A percentile compares a stretch with the other conserved stretches of the same genome.
phyloP scores from a whole-genome alignment of 2,329 filamentous ascomycete species.

The Rutstroemia sp. region DNA sequence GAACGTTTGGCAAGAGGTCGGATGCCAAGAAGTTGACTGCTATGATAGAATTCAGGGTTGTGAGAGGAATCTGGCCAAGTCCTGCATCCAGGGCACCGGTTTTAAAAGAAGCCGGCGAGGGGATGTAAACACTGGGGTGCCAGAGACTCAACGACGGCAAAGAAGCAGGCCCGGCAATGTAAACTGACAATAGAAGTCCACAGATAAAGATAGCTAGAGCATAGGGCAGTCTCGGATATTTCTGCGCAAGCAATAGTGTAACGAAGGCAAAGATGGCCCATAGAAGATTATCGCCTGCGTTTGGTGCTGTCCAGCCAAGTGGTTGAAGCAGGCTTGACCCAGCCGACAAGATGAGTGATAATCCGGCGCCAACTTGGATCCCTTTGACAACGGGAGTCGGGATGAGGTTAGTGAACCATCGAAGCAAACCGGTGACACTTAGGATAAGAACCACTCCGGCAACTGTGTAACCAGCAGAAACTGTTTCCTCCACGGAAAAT shows the following conservation, averaged over 20 bases:
- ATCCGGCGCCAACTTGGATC: conserved; percentile 86
- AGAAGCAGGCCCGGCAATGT: conserved; percentile 31
- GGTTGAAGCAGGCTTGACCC: conserved; percentile 60
- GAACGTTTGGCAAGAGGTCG: conserved; percentile 66
- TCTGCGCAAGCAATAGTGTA: conserved; percentile 59
- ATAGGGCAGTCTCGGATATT: conserved; percentile 63
- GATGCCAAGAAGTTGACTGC: conserved; percentile 73
- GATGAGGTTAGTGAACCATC: conserved; percentile 57
- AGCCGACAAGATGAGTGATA: conserved; percentile 74
- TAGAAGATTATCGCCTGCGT: conserved; percentile 66
- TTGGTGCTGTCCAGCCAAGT: conserved; percentile 59
- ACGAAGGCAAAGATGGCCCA: conserved; percentile 72
- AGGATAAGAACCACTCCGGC: conserved; percentile 66
- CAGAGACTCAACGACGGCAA: conserved; percentile 52
- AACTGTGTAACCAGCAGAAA: conserved; percentile 79
- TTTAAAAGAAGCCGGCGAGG: conserved; percentile 37
- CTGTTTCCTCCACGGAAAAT: conserved; percentile 61
- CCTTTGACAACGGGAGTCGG: conserved; percentile 88
- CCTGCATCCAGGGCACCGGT: conserved; percentile 46
- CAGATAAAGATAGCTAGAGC: conserved; percentile 65
- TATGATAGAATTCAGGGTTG: conserved; percentile 85
- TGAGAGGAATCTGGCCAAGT: conserved; percentile 81
- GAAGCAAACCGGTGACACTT: conserved; percentile 71
- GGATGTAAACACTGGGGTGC: conserved; percentile 46
- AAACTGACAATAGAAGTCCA: conserved; percentile 58